Base-by-base conservation (phyloP, 2,329 filamentous ascomycete species). In the Colletotrichum karsti region DNA sequence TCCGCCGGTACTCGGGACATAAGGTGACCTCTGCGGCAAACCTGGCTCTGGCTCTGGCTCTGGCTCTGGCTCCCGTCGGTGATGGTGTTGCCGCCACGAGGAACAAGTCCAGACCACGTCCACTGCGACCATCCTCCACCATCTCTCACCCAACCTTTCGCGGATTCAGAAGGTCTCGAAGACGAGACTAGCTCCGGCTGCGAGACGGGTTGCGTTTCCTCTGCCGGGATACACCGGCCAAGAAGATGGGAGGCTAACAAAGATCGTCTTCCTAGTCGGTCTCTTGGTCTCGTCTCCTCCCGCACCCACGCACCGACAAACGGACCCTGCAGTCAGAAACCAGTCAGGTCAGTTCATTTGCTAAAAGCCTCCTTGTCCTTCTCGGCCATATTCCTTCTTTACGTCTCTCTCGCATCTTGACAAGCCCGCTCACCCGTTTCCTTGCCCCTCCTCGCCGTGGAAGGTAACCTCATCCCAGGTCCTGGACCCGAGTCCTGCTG, bases 361-460 rank as follows among this genome's bases (percentile, higher is more conserved):
- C 33, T 10, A 28, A 46, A 55, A 50, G 55, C 30, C n/a, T n/a
- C n/a, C n/a, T n/a, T n/a, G n/a, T 13, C 15, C 44, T 26, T 18
- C 12, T 35, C 59, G 60, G 60, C 30, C 22, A 54, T 58, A 48
- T 59, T 50, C 26, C 44, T 64, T 58, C 60, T 64, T 67, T 24
- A 13, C 24, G 44, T 18, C 51, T 20, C 24, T 50, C 46, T 46
- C 55, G 53, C 53, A 48, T 57, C 46, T 50, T 54, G 39, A 59
- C 54, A 33, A 44, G 15, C 30, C 50, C 33, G 20, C 12, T 22
- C 42, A 15, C 42, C 20, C 22, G 22, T 24, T 2, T 46, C 46
- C 24, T 6, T 28, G n/a, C 57, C 20, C 35, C 51, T 55, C 22
- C 51, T 42, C 44, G 28, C 51, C 30, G 28, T 18, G 20, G 22